Evolutionary conservation across 257 asterid species (phyloP).

Genomic region (Nicotiana otophora): DNA sequence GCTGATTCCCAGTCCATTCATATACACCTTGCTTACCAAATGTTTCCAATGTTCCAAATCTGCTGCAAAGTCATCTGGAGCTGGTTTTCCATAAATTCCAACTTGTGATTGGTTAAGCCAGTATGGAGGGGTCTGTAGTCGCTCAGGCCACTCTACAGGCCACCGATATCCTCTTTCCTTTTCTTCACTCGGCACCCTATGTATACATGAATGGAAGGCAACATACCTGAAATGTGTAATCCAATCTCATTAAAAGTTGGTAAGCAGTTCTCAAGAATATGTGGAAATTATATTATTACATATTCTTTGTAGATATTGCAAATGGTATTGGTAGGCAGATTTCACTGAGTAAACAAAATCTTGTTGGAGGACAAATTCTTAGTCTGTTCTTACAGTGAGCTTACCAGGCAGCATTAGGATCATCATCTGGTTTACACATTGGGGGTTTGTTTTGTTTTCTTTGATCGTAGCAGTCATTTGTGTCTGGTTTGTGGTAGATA

Average conservation of each 20-base stretch:
- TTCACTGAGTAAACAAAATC: neutral
- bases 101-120: conserved; percentile 66
- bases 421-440: conserved; percentile 66
- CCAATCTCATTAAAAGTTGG: neutral
- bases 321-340: neutral
- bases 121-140: conserved; percentile 58
- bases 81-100: conserved; percentile 79
- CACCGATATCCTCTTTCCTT: conserved; percentile 72
- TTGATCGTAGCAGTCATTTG: conserved; percentile 71
- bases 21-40: conserved; percentile 49
- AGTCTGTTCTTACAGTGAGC: conserved; percentile 4
- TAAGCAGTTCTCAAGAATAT: neutral
- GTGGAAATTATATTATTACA: neutral
- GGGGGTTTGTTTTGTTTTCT: conserved; percentile 55
- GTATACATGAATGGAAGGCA: conserved; percentile 81
- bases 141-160: conserved; percentile 92
- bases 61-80: conserved; percentile 67
- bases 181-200: conserved; percentile 44
- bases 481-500: conserved; percentile 65
- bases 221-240: conserved; percentile 52
- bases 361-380: neutral
- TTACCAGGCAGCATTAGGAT: conserved; percentile 89
- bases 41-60: conserved; percentile 69
- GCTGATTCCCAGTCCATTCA: conserved; percentile 60
- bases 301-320: neutral